phyloP scores from a whole-genome alignment of 2,329 filamentous ascomycete genomes.

The Aspergillus sp. region DNA sequence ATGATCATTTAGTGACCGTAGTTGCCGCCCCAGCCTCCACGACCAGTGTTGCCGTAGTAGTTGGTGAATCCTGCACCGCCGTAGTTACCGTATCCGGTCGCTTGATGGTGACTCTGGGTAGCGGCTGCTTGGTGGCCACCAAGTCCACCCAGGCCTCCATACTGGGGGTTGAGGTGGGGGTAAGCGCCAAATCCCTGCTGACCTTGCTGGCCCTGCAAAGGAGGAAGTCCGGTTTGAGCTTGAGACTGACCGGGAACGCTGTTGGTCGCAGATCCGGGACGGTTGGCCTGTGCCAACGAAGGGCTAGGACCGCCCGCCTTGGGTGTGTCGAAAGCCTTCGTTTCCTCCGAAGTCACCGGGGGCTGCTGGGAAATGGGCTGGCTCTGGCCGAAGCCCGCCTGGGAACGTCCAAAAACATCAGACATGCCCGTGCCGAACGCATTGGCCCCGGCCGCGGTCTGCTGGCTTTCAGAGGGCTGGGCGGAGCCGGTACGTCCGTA shows the following conservation, averaged over 20 bases:
- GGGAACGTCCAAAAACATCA: slow-evolving; percentile 60
- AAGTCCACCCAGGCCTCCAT: slow-evolving; percentile 47
- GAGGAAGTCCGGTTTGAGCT: slow-evolving; percentile 53
- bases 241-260: slow-evolving; percentile 53
- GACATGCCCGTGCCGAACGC: slow-evolving; percentile 53
- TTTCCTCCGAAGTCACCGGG: slow-evolving; percentile 50
- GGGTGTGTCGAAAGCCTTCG: slow-evolving; percentile 59
- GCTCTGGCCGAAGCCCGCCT: slow-evolving; percentile 57
- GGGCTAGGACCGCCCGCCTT: slow-evolving; percentile 61
- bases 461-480: slow-evolving; percentile 56
- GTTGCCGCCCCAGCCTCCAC: slow-evolving; percentile 49
- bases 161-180: slow-evolving; percentile 55
- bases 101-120: slow-evolving; percentile 43
- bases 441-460: slow-evolving; percentile 49
- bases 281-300: slow-evolving; percentile 61
- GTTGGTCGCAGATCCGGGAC: slow-evolving; percentile 63
- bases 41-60: slow-evolving; percentile 45
- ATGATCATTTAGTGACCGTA: slow-evolving; percentile 44
- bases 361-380: slow-evolving; percentile 54
- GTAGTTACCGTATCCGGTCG: slow-evolving; percentile 44
- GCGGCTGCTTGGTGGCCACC: slow-evolving; percentile 42
- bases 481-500: slow-evolving; percentile 61
- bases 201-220: slow-evolving; percentile 52
- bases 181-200: slow-evolving; percentile 60
- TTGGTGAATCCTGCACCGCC: slow-evolving; percentile 42